A percentile compares a stretch with the other conserved stretches of the same genome.
phyloP scores from a whole-genome alignment of 192 early-diverging fungal genomes.

The Thoreauomyces humboldtii region DNA sequence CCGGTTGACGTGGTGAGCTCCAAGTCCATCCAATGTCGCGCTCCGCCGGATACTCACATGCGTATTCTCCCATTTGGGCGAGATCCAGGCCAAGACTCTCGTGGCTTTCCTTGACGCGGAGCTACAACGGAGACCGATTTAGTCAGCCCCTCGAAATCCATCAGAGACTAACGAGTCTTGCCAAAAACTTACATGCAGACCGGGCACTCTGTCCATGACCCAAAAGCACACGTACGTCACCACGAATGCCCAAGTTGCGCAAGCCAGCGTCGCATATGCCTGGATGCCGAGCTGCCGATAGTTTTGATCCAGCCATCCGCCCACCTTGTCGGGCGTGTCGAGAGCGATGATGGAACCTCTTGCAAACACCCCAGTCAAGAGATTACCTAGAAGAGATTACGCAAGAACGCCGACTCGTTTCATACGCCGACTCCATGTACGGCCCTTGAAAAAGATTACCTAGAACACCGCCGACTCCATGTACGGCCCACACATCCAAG shows the following conservation, averaged over 20 bases:
- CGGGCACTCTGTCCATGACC: conserved; percentile 71
- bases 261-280: conserved; percentile 65
- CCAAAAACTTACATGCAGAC: conserved; percentile 60
- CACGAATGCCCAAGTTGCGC: conserved; percentile 73
- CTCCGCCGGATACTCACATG: conserved; percentile 42
- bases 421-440: conserved; percentile 73
- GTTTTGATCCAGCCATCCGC: conserved; percentile 80
- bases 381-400: conserved; percentile 71
- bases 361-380: conserved; percentile 88
- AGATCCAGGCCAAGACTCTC: conserved; percentile 76
- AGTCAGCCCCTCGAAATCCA: too few species aligned
- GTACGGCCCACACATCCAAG: conserved; percentile 80
- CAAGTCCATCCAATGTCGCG: too few species aligned
- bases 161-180: too few species aligned
- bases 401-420: too few species aligned
- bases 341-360: conserved; percentile 66
- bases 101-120: conserved; percentile 38
- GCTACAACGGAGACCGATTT: too few species aligned
- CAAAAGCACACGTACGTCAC: conserved; percentile 70
- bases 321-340: conserved; percentile 54
- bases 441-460: too few species aligned
- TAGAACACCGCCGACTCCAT: conserved; percentile 75
- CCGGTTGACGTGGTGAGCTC: too few species aligned
- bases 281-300: conserved; percentile 79
- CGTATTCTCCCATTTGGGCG: conserved; percentile 81